Percentiles rank a stretch among this genome's conserved stretches.
Evolutionary conservation across 2,329 filamentous ascomycete species (phyloP).

Genomic region (Hypoxylon sp.): DNA sequence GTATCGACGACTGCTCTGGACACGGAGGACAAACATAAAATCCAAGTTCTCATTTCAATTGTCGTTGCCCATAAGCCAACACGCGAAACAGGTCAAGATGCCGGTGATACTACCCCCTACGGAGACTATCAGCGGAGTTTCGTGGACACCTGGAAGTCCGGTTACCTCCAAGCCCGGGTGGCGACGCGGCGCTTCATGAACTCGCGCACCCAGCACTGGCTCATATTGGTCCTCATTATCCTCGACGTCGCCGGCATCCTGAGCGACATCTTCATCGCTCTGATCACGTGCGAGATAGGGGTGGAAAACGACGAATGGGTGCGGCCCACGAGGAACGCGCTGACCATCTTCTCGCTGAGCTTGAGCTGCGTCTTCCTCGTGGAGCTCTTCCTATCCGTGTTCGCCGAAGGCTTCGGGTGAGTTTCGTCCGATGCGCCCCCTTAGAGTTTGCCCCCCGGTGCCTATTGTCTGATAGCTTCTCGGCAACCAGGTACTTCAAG

Average conservation of each 20-base stretch:
- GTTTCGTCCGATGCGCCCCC: constrained; percentile 44
- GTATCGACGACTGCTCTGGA: not conserved
- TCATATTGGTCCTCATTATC: constrained; percentile 59
- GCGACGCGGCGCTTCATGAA: constrained; percentile 47
- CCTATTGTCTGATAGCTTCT: not conserved
- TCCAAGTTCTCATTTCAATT: not conserved
- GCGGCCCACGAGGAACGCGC: constrained; percentile 49
- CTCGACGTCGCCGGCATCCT: constrained; percentile 61
- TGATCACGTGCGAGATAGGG: constrained; percentile 62
- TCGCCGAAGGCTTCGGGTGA: constrained; percentile 71
- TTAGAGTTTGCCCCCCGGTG: no score
- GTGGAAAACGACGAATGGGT: constrained; percentile 59
- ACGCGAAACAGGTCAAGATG: constrained; percentile 24
- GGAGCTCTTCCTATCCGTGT: constrained; percentile 69
- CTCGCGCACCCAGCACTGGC: constrained; percentile 60
- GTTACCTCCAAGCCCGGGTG: constrained; percentile 28
- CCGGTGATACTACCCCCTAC: not conserved
- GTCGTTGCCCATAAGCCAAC: constrained; percentile 11
- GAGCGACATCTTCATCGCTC: constrained; percentile 61
- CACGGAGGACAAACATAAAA: not conserved
- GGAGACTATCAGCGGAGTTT: not conserved
- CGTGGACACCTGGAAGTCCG: constrained; percentile 22
- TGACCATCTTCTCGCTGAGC: constrained; percentile 66
- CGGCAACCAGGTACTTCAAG: constrained; percentile 64
- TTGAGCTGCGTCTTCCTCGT: constrained; percentile 75